Conservation (phyloP, 1,284 basidiomycete species). For the Fomitopsis palustris region DNA sequence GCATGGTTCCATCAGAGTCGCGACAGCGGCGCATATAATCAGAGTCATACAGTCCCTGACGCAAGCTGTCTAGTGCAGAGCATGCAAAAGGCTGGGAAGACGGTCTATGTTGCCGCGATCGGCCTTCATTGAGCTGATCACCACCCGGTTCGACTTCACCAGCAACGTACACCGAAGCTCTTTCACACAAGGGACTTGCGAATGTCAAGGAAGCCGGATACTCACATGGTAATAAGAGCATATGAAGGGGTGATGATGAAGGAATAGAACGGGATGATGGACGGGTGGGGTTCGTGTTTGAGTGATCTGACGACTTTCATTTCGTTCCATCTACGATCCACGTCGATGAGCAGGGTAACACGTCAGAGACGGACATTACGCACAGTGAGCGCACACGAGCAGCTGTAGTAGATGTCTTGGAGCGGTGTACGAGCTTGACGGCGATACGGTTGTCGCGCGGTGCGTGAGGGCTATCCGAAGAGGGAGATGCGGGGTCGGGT, state of each 20-base stretch:
- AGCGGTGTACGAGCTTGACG: constrained; percentile 86
- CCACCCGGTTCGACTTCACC: too few species aligned
- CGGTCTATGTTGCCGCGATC: background rate
- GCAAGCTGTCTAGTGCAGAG: background rate
- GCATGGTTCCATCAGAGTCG: background rate
- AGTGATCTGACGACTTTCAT: constrained; percentile 89
- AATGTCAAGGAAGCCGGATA: constrained; percentile 10
- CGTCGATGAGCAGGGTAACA: constrained; percentile 1
- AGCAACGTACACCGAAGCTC: too few species aligned
- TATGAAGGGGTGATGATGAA: constrained; percentile 91
- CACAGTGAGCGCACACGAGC: constrained; percentile 84
- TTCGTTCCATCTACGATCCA: constrained; percentile 74
- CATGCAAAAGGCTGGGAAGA: background rate
- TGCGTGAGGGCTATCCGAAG: constrained; percentile 22
- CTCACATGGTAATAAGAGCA: constrained; percentile 84
- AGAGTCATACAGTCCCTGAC: background rate
- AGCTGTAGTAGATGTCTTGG: constrained; percentile 75
- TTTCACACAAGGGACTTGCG: too few species aligned
- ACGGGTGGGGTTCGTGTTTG: constrained; percentile 81
- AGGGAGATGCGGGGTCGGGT: constrained; percentile 34
- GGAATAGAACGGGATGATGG: constrained; percentile 87
- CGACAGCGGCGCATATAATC: background rate
- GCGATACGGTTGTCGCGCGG: constrained; percentile 55
- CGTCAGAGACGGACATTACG: constrained; percentile 25
- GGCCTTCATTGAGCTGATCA: background rate